These are phyloP conservation scores for Phenoliferia sp. DNA, from an alignment of 1,284 basidiomycete species.

Conservation along the genomic window DNA sequence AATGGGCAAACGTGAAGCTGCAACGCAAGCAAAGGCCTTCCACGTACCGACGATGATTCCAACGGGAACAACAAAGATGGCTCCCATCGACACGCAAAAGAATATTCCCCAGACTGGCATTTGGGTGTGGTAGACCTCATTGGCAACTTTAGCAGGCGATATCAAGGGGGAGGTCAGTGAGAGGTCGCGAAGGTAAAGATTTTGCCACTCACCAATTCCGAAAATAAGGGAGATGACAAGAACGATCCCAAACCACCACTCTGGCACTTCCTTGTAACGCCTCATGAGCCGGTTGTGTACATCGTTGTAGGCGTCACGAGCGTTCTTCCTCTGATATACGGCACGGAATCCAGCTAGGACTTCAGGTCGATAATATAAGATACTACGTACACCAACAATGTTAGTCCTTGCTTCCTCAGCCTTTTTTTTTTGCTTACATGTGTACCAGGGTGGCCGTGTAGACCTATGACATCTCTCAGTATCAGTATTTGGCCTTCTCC, in stretches of 20 bases:
- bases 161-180: too few relatives aligned
- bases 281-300: slow-evolving; percentile 33
- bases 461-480: neutral
- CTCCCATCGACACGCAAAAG: slow-evolving; percentile 45
- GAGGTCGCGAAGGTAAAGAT: too few relatives aligned
- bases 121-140: slow-evolving; percentile 53
- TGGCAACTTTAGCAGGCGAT: too few relatives aligned
- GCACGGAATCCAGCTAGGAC: neutral
- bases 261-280: slow-evolving; percentile 35
- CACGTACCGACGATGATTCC: slow-evolving; percentile 56
- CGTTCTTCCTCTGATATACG: neutral
- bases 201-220: too few relatives aligned
- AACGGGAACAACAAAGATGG: slow-evolving; percentile 52
- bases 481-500: neutral
- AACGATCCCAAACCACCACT: slow-evolving; percentile 32
- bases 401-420: slow-evolving; percentile 5
- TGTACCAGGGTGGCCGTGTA: neutral
- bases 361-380: neutral
- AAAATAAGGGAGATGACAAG: slow-evolving; percentile 33
- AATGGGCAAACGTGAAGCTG: too few relatives aligned
- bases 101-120: slow-evolving; percentile 57
- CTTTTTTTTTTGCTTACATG: neutral
- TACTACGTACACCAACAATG: neutral
- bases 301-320: neutral
- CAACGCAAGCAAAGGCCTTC: slow-evolving; percentile 48